phyloP scores from a whole-genome alignment of 2,329 filamentous ascomycete genomes.

The Phaeosphaeria sp. region DNA sequence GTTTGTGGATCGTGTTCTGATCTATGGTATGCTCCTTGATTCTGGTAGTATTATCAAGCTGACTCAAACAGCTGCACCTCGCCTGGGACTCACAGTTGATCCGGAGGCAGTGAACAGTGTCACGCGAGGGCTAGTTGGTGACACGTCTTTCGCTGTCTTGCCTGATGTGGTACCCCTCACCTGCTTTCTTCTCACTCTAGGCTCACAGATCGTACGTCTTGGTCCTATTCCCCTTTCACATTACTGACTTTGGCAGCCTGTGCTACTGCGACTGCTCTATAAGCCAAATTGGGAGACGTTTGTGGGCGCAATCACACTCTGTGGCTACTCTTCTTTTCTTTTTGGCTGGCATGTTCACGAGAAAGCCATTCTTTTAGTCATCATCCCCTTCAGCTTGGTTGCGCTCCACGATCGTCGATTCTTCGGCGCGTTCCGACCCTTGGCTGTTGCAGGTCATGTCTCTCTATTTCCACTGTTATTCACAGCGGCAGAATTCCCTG shows the following conservation, averaged over 20 bases:
- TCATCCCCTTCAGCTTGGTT: constrained; percentile 93
- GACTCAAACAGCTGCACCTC: constrained; percentile 72
- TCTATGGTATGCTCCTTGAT: constrained; percentile 67
- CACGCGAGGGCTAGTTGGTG: constrained; percentile 89
- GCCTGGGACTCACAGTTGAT: constrained; percentile 76
- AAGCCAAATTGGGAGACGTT: constrained; percentile 87
- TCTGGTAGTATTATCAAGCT: background rate
- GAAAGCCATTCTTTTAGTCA: constrained; percentile 91
- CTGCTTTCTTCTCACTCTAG: constrained; percentile 82
- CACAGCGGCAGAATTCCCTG: constrained; percentile 87
- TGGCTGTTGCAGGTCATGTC: constrained; percentile 92
- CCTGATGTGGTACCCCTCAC: constrained; percentile 81
- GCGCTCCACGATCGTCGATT: constrained; percentile 89
- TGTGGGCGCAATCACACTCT: constrained; percentile 86
- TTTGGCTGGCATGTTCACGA: constrained; percentile 99
- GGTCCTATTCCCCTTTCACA: background rate
- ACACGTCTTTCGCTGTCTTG: constrained; percentile 91
- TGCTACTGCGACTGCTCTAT: constrained; percentile 81
- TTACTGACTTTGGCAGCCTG: constrained; percentile 27
- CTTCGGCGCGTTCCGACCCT: constrained; percentile 86
- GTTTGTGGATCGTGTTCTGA: constrained; percentile 82
- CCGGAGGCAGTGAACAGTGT: constrained; percentile 81
- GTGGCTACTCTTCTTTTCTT: constrained; percentile 93
- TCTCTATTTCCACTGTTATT: constrained; percentile 94
- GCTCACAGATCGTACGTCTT: constrained; percentile 72